Evolutionary conservation across 192 early-diverging fungal species (phyloP).

Genomic region (Haplosporangium gracile): DNA sequence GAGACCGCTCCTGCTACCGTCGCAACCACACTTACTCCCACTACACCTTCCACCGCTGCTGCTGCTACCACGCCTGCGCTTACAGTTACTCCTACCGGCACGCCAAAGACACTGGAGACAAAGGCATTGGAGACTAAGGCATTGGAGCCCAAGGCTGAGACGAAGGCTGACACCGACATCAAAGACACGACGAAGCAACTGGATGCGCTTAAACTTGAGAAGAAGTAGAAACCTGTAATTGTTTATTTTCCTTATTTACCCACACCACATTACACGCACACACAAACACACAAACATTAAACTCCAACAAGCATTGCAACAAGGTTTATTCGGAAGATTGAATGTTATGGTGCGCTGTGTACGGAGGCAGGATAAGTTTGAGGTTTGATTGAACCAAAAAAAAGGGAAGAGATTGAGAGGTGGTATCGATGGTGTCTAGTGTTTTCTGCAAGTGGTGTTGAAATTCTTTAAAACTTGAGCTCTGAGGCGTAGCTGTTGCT

Average conservation of each 20-base stretch:
- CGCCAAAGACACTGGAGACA: not conserved
- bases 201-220: constrained; percentile 11
- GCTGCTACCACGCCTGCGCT: not conserved
- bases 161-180: constrained; percentile 4
- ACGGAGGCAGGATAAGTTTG: constrained; percentile 19
- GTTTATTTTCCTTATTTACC: not conserved
- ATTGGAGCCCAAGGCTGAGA: not conserved
- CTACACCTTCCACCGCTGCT: not conserved
- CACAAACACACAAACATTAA: not conserved
- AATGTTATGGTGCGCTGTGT: not conserved
- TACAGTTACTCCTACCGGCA: not conserved
- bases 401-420: not conserved
- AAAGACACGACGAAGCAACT: constrained; percentile 8
- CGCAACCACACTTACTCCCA: not conserved
- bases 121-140: not conserved
- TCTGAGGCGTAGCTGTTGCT: not conserved
- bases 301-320: not conserved
- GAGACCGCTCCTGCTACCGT: not conserved
- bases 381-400: constrained; percentile 20
- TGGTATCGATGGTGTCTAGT: not conserved
- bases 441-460: not conserved
- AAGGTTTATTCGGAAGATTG: not conserved
- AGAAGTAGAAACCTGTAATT: constrained; percentile 2
- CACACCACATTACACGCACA: not conserved
- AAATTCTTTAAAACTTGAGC: not conserved